Base-by-base conservation (phyloP, 1,284 basidiomycete genomes). In the Agaricales sp. region DNA sequence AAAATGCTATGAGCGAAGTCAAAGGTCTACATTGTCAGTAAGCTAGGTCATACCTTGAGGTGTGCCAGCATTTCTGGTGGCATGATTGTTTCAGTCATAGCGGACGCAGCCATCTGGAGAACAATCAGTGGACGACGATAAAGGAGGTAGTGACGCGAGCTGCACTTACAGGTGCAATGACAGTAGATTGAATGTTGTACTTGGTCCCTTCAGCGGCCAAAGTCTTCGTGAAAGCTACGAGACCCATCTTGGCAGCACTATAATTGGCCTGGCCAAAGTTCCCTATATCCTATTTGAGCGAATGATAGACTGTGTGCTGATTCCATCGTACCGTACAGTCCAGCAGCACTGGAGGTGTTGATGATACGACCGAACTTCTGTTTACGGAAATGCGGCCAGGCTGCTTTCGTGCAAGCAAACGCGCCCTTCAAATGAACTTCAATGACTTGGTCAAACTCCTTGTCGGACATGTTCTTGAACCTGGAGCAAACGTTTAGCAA, bases 261-360 rank as follows among this genome's bases (percentile, higher is more conserved):
- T 90, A 91, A 69, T 99, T 99, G 16, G 92, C 84, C 67, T 99
- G 96, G 16, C 95, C 96, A 64, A 95, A 92, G 73, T 97, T 98
- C 6, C 93, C 91, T 83, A 68, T 56, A 51, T 12, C n/a, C n/a
- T n/a, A 63, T 63, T 35, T 61, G 16, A 37, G 30, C 16, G 12
- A 37, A 63, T 4, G 2, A 37, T 45, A 38, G 35, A 18, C 44
- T 43, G 46, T 37, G 43, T 12, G 38, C 45, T 25, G 46, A 26
- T 25, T 45, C 20, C 19, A 16, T 59, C 70, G 41, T 52, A 84
- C 87, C 89, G 58, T 90, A 91, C 43, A 92, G 67, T 3, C 89
- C 90, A 48, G 89, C 87, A 21, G 89, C 87, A 55, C 91, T 94
- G 22, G 92, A 74, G n/a, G 89, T 93, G 69, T 95, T 97, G 59